Base-by-base conservation (phyloP, 2,329 filamentous ascomycete genomes). In the Trichoderma afroharzianum region DNA sequence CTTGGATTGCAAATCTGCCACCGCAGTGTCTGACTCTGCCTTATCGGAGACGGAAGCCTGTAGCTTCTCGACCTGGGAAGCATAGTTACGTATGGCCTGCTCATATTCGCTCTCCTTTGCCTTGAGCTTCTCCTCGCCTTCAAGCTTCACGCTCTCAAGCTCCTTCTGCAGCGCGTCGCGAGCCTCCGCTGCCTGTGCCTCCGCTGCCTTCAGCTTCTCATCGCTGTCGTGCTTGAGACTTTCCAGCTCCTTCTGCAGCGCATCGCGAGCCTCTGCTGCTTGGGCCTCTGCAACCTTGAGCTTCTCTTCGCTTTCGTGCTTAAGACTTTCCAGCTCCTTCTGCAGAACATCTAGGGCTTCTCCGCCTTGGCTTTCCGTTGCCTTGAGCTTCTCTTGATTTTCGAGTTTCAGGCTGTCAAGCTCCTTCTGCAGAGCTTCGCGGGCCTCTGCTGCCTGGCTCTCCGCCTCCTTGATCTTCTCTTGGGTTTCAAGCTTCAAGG, bases 41-140 rank as follows among this genome's bases (percentile, higher is more conserved):
- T 90, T 83, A 30, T 86, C 82, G 21, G 82, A 79, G 7, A 90
- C 78, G 0, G 83, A 82, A 55, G 81, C 78, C 75, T 86, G 83
- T n/a, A 90, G 78, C 70, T 84, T 82, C 71, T 85, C 83, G 8
- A 90, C 79, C 76, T 86, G 85, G 58, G 81, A 75, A 24, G 83
- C 78, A 59, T 88, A 85, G n/a, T 87, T 85, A 26, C 85, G 82
- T 33, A 80, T 76, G 2, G 84, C 83, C 70, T 80, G 77, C 62
- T 81, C 77, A 18, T 83, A 74, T 18, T 79, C 77, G 36, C 74
- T 75, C 68, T 82, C 79, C 43, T 76, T 79, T 4, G 75, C 79
- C 59, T 72, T 77, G 21, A 82, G 75, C 68, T 80, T 82, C 63
- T 80, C 78, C 18, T 80, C 79, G 24, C 76, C 77, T 24, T 82